Evolutionary conservation across 441 rosid species (phyloP), one percentile per base, ranked within the genome.

Genomic region (Flueggea neowawraea): DNA sequence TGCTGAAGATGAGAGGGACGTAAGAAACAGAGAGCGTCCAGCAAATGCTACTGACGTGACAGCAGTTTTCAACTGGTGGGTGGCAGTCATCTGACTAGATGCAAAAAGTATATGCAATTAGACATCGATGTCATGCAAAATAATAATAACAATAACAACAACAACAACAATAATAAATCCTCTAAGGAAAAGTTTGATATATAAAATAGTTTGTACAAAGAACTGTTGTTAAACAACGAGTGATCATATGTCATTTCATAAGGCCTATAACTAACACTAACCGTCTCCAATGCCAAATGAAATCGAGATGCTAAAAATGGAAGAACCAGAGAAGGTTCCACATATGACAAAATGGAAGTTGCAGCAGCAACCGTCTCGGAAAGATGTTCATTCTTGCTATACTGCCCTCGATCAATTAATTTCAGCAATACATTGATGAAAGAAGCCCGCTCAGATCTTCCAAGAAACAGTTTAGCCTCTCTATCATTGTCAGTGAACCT

Each of bases 211-310:
- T 16, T 14, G 45, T 15, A 57, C 45, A 39, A 76, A 58, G 32
- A 15, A 36, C 41, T 36, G 41, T 36, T 36, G 9, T 36, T 36
- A 36, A 8, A 36, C 41, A 36, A 36, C 9, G 4, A 36, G 9
- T 36, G 41, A 36, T 36, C 41, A 36, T 36, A 36, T 36, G 41
- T 36, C 4, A 36, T 36, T 36, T 8, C 6, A 8, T 3, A 8
- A 36, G 4, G 41, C 52, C 65, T 64, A 67, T 22, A 57, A 61
- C 70, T 65, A 75, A 49, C 57, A 89, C 99, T 82, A 75, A 95
- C 99, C 97, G 98, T 91, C 90, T 95, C 98, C 90, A 92, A 80
- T 55, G 99, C 99, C 86, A 95, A 79, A 75, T 84, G 91, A 73
- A 91, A 95, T 62, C 99, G 85, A 65, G 95, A 82, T 15, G 93